Evolutionary conservation across 2,329 filamentous ascomycete species (phyloP), one percentile per base, ranked within the genome.

Genomic region (Scleromitrula shiraiana): DNA sequence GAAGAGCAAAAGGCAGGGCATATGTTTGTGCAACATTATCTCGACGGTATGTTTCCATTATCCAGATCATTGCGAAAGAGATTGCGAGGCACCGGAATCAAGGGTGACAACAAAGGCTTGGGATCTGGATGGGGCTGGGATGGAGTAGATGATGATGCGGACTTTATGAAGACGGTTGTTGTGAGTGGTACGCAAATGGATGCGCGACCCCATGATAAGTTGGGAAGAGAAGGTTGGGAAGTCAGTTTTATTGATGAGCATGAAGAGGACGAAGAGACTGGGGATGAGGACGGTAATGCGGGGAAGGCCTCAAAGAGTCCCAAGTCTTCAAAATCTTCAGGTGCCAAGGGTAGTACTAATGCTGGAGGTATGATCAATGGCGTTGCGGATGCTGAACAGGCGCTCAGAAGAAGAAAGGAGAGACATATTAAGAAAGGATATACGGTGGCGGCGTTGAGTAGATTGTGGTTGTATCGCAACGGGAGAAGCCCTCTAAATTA

Each of bases 381-480:
- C 26, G 20, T 20, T 17, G n/a, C 10, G 39, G 19, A 42, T 22
- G 53, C 49, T 4, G 56, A 56, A 19, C 40, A 30, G 12, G 47
- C 17, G 12, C n/a, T 38, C 44, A 30, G 38, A 43, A 39, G 41
- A 7, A 41, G 22, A 14, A 37, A 23, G 8, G 44, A 42, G 8
- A 30, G 27, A 19, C 32, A 14, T 6, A 41, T 40, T n/a, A 48
- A 40, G 17, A 38, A 46, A 12, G 30, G 32, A 10, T 68, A 78
- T 35, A 75, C 68, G 58, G 78, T 82, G 5, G 80, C 74, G 63
- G 74, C 83, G 45, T 64, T 83, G 38, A 80, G 78, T 57, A 70
- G 80, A 38, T 62, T 83, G 23, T 82, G 80, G 79, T 67, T 72
- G 53, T 83, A 83, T 58, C 68, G 78, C 42, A 82, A 83, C 57